Percentiles rank a stretch among this genome's conserved stretches.
phyloP scores from a whole-genome alignment of 257 asterid genomes.

The Cynanchum wilfordii region DNA sequence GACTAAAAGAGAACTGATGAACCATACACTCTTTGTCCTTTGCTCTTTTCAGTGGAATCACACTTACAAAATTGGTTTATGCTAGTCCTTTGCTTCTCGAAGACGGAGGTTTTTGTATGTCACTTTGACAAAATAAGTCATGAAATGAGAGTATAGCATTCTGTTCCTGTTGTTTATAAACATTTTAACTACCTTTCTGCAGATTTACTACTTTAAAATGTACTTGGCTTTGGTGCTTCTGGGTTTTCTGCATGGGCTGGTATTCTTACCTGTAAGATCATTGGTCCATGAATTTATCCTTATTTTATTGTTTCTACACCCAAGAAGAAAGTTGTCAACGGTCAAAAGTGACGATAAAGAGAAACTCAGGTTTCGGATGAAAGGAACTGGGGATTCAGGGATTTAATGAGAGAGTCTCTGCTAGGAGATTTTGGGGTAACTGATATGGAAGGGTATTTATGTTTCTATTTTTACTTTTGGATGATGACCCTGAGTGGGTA shows the following conservation, averaged over 20 bases:
- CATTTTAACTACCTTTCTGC: slow-evolving; percentile 20
- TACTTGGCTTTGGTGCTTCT: slow-evolving; percentile 86
- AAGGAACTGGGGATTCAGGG: slow-evolving; percentile 50
- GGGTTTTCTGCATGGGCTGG: slow-evolving; percentile 85
- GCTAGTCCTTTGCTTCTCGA: slow-evolving; percentile 84
- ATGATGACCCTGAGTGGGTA: slow-evolving; percentile 91
- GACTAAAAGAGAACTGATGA: slow-evolving; percentile 2
- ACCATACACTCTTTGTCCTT: not conserved
- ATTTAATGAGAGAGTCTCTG: slow-evolving; percentile 52
- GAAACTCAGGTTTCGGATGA: slow-evolving; percentile 68
- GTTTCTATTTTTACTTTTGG: too few species aligned
- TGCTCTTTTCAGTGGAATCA: slow-evolving; percentile 69
- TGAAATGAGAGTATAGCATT: not conserved
- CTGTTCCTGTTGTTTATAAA: slow-evolving; percentile 10
- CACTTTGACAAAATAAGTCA: not conserved
- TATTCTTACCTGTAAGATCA: slow-evolving; percentile 78
- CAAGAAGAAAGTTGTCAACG: slow-evolving; percentile 39
- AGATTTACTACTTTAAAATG: slow-evolving; percentile 96
- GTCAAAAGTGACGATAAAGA: slow-evolving; percentile 79
- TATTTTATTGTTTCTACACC: not conserved
- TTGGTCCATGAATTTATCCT: not conserved
- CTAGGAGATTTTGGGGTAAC: slow-evolving; percentile 60
- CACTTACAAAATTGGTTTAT: slow-evolving; percentile 97
- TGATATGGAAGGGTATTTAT: slow-evolving; percentile 35
- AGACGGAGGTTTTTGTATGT: slow-evolving; percentile 81